Conservation (phyloP, 306 rosid species). For the Cotoneaster glaucophyllus region DNA sequence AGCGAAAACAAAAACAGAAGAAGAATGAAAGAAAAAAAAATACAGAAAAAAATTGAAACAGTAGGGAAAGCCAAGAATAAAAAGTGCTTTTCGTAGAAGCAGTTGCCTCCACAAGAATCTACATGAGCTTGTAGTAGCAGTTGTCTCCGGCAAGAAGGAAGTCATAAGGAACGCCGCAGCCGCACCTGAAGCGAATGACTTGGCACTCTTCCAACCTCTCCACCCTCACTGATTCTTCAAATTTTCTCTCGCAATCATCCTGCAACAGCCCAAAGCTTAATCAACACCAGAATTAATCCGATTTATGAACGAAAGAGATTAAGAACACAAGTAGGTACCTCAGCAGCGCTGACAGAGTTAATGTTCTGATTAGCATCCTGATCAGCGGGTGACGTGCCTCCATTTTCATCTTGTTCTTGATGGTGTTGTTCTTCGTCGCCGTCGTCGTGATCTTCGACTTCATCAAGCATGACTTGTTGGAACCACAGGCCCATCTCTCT, state of each 20-base stretch:
- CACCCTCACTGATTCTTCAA: not conserved
- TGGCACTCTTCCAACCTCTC: constrained; percentile 6
- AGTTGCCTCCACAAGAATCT: not conserved
- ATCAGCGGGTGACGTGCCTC: not conserved
- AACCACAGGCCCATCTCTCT: constrained; percentile 1
- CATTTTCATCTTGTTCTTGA: not conserved
- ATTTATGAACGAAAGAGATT: not conserved
- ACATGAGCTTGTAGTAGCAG: constrained; percentile 14
- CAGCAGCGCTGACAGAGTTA: not conserved
- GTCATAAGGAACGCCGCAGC: constrained; percentile 3
- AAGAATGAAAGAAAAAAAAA: no score
- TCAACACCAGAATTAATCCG: not conserved
- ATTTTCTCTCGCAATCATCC: not conserved
- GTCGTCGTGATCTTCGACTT: not conserved
- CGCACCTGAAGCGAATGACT: constrained; percentile 10
- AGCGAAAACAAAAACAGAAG: no score
- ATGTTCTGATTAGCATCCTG: not conserved
- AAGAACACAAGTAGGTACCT: not conserved
- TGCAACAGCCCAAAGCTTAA: no score
- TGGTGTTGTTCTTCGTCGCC: not conserved
- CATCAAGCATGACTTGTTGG: constrained; percentile 1
- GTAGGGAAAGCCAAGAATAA: not conserved
- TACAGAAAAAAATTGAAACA: not conserved
- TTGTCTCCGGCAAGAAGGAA: constrained; percentile 11
- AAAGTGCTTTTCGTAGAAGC: not conserved